Percentiles rank a stretch among this genome's conserved stretches.
These are phyloP conservation scores for Colletotrichum liaoningense DNA, from an alignment of 2,329 filamentous ascomycete species.

Conservation along the genomic window DNA sequence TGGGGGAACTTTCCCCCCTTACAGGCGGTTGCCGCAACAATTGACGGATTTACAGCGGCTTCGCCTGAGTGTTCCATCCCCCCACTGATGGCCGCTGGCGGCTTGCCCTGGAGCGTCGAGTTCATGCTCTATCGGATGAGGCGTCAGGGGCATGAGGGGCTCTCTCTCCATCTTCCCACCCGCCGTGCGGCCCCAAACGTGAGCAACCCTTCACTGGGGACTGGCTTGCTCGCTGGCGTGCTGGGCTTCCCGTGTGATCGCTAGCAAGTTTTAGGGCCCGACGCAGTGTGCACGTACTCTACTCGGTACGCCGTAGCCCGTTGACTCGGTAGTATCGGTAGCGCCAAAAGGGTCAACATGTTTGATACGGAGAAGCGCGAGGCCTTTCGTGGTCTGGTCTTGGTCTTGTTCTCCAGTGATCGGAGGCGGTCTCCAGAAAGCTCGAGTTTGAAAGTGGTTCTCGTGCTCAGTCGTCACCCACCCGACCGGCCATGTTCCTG, in stretches of 20 bases:
- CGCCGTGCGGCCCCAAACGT: not conserved
- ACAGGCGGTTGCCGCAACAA: conserved; percentile 32
- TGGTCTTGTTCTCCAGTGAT: not conserved
- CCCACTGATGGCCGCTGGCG: not conserved
- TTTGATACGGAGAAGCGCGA: conserved; percentile 8
- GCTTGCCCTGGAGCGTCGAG: not conserved
- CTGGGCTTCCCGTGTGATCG: not conserved
- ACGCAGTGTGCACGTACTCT: conserved; percentile 10
- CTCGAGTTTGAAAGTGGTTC: not conserved
- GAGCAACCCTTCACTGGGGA: not conserved
- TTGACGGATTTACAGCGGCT: conserved; percentile 2
- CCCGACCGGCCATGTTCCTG: conserved; percentile 30
- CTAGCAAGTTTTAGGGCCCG: conserved; percentile 5
- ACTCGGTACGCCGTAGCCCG: conserved; percentile 23
- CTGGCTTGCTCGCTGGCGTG: not conserved
- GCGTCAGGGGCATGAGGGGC: conserved; percentile 10
- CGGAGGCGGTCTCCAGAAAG: not conserved
- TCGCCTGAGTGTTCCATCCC: not conserved
- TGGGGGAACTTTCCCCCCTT: conserved; percentile 17
- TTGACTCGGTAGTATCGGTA: conserved; percentile 6
- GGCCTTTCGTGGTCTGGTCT: not conserved
- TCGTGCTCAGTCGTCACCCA: conserved; percentile 28
- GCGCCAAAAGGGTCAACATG: not conserved
- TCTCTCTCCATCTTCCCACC: not conserved
- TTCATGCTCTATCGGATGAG: conserved; percentile 21